Conservation (phyloP, 83 land plant species). For the Thuja plicata region DNA sequence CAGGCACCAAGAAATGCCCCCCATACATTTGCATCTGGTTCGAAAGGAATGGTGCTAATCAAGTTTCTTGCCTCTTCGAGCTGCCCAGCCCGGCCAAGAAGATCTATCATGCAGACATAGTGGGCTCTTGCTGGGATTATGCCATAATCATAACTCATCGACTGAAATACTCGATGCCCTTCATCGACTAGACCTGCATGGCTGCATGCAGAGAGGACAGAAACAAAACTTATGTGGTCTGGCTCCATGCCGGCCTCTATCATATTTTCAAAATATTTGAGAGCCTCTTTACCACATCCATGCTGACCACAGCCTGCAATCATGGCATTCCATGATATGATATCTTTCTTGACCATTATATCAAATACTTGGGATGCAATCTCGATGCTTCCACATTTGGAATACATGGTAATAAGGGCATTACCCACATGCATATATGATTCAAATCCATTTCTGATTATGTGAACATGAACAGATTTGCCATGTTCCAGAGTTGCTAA, state of each 20-base stretch:
- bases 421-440: constrained; percentile 25
- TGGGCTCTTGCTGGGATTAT: background rate
- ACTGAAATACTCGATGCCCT: background rate
- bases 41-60: background rate
- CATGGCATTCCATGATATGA: constrained; percentile 53
- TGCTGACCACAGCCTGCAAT: constrained; percentile 59
- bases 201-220: too few species aligned
- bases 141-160: background rate
- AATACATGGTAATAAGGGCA: constrained; percentile 60
- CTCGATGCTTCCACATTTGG: constrained; percentile 55
- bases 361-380: constrained; percentile 39
- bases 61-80: background rate
- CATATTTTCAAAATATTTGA: constrained; percentile 41
- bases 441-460: constrained; percentile 34
- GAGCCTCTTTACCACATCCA: constrained; percentile 50
- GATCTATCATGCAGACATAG: background rate
- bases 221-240: constrained; percentile 28
- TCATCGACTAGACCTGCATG: constrained; percentile 11
- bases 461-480: constrained; percentile 52
- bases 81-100: background rate
- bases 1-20: too few species aligned
- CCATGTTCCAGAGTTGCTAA: constrained; percentile 54
- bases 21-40: background rate
- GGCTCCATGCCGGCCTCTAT: constrained; percentile 30
- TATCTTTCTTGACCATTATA: constrained; percentile 22